Base-by-base conservation (phyloP, 208 protist species). In the Jaenimonas drosophilae region DNA sequence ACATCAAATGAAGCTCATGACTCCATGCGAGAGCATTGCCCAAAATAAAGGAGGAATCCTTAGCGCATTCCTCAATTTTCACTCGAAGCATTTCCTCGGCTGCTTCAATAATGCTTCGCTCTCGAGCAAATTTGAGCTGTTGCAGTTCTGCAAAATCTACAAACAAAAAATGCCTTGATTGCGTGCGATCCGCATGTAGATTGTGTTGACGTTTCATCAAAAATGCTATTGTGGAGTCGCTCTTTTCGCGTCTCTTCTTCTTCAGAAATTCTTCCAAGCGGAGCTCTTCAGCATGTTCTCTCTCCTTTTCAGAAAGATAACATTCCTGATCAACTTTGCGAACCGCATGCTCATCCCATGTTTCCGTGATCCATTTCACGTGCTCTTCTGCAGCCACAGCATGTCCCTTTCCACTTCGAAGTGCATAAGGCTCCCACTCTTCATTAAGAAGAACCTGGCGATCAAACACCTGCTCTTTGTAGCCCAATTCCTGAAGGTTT, bases 321-420 rank as follows among this genome's bases (percentile, higher is more conserved):
- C 27, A 16, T 16, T 12, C 33, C 48, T 90, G 76, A 4, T 9
- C 7, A 2, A 17, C 6, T 30, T 82, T 84, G 16, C 73, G 33
- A 14, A 4, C 9, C 34, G 70, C 60, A 9, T 61, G 81, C 0
- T 73, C 83, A 0, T 80, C 78, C 83, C 83, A 91, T n/a, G 83
- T 88, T 47, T 85, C 75, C 1, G 67, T 83, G 7, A 72, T 50
- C 62, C 66, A 74, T 42, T 91, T 91, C 3, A 71, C 64, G 23
- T 65, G 68, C 21, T 50, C 68, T 24, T 75, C 69, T 23, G 63
- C 30, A 24, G 39, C 21, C 30, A 56, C 31, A 24, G 56, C 32
- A 14, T 36, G 11, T 27, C 44, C 25, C 21, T 42, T 57, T 16
- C 60, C 61, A 41, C 40, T 57, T 2, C 84, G 58, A 5, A 30